Evolutionary conservation across 495 filamentous ascomycete species (phyloP).

Genomic region (Neurospora sp.): DNA sequence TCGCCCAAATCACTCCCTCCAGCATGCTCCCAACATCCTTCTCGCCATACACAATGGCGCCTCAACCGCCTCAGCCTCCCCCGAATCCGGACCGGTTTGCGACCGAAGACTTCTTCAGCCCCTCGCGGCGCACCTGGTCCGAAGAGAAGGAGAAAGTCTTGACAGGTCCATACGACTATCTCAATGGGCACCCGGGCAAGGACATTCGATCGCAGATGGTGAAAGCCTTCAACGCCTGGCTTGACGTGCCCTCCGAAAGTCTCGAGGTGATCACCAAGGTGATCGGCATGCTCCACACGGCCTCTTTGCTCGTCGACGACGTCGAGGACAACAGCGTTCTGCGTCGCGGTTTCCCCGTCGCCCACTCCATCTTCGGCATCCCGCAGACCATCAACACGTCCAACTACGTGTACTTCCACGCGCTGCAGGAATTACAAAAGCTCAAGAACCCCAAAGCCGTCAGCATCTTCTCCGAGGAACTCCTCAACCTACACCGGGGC

Average conservation of each 20-base stretch:
- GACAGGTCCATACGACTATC: slow-evolving; percentile 79
- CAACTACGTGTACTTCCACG: slow-evolving; percentile 94
- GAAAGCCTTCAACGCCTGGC: slow-evolving; percentile 81
- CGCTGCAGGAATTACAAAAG: slow-evolving; percentile 70
- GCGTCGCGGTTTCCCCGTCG: slow-evolving; percentile 81
- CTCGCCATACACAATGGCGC: slow-evolving; percentile 21
- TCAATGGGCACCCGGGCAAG: slow-evolving; percentile 78
- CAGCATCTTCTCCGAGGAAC: slow-evolving; percentile 75
- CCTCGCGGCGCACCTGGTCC: slow-evolving; percentile 45
- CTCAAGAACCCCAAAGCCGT: slow-evolving; percentile 62
- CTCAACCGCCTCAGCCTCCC: slow-evolving; percentile 18
- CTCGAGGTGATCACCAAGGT: slow-evolving; percentile 79
- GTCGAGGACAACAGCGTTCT: slow-evolving; percentile 79
- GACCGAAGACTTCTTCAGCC: slow-evolving; percentile 34
- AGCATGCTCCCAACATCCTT: slow-evolving; percentile 14
- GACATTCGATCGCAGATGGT: slow-evolving; percentile 81
- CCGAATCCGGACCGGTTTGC: slow-evolving; percentile 37
- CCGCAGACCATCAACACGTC: slow-evolving; percentile 96
- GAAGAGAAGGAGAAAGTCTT: slow-evolving; percentile 68
- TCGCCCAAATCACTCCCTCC: slow-evolving; percentile 9
- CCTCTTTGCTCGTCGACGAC: slow-evolving; percentile 87
- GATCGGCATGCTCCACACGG: slow-evolving; percentile 87
- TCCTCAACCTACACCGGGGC: slow-evolving; percentile 87
- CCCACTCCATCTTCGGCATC: slow-evolving; percentile 88
- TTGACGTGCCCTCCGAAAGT: slow-evolving; percentile 69